Conservation (phyloP, 495 filamentous ascomycete genomes). For the Talaromyces adpressus region DNA sequence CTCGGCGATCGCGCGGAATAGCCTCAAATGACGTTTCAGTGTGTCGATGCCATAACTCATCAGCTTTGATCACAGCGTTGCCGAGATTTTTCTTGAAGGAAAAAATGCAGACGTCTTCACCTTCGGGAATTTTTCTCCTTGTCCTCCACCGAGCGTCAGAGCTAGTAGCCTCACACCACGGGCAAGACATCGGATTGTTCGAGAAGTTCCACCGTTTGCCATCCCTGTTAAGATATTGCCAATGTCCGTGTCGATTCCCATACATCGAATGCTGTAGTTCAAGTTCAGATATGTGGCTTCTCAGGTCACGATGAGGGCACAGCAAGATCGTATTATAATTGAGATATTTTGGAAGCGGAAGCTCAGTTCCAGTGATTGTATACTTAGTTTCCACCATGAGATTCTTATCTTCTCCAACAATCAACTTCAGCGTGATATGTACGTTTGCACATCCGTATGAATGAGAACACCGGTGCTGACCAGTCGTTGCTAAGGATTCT, state of each 20-base stretch:
- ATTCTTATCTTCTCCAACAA: not conserved
- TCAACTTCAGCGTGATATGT: not conserved
- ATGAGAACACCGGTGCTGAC: slow-evolving; percentile 2
- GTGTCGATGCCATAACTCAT: slow-evolving; percentile 5
- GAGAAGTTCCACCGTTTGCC: slow-evolving; percentile 1
- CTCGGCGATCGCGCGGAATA: not conserved
- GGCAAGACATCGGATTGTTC: not conserved
- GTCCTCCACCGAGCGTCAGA: not conserved
- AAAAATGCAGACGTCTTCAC: not conserved
- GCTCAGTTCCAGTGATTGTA: not conserved
- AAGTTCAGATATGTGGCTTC: not conserved
- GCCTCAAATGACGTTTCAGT: slow-evolving; percentile 7
- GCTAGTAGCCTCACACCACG: not conserved
- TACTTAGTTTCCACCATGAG: slow-evolving; percentile 1
- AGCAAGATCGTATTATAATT: not conserved
- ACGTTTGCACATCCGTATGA: slow-evolving; percentile 2
- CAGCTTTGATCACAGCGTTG: slow-evolving; percentile 3
- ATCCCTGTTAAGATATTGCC: not conserved
- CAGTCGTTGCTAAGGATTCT: not conserved
- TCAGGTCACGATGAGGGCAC: not conserved
- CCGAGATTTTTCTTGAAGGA: not conserved
- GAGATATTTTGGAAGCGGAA: not conserved
- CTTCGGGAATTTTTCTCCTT: not conserved
- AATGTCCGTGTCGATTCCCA: not conserved
- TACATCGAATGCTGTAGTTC: not conserved